phyloP scores from a whole-genome alignment of 1,284 basidiomycete genomes.

The Cryptococcus hybrid region DNA sequence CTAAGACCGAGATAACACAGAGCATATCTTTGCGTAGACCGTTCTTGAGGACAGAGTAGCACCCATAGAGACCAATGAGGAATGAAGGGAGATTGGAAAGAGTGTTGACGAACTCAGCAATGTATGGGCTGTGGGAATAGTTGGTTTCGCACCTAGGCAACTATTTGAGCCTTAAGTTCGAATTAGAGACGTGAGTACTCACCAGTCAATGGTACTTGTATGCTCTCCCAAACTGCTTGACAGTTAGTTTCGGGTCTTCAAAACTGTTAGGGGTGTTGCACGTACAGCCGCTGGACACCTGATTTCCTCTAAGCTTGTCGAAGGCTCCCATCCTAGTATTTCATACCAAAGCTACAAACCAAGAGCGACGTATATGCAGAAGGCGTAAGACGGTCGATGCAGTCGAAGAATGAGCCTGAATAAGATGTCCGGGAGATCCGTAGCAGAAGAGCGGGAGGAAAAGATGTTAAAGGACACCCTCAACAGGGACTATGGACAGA shows the following conservation, averaged over 20 bases:
- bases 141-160: slow-evolving; percentile 48
- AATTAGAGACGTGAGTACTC: slow-evolving; percentile 2
- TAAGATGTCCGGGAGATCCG: neutral
- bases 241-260: neutral
- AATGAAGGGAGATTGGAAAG: slow-evolving; percentile 53
- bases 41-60: slow-evolving; percentile 14
- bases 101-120: slow-evolving; percentile 51
- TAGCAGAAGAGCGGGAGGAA: neutral
- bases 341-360: neutral
- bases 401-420: no score
- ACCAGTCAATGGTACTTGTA: slow-evolving; percentile 44
- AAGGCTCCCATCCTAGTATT: slow-evolving; percentile 39
- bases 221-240: slow-evolving; percentile 36
- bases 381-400: no score
- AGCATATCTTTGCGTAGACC: slow-evolving; percentile 36
- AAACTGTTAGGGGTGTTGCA: neutral
- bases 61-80: slow-evolving; percentile 48
- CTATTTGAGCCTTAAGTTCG: neutral
- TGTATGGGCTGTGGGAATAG: slow-evolving; percentile 45
- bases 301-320: slow-evolving; percentile 37
- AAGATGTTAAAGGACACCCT: neutral
- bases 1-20: slow-evolving; percentile 41
- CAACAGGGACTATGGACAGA: no score
- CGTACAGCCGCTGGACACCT: slow-evolving; percentile 39
- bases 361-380: no score